Evolutionary conservation across 306 rosid species (phyloP), one percentile per base, ranked within the genome.

Genomic region (Sphenostylis stenocarpa): DNA sequence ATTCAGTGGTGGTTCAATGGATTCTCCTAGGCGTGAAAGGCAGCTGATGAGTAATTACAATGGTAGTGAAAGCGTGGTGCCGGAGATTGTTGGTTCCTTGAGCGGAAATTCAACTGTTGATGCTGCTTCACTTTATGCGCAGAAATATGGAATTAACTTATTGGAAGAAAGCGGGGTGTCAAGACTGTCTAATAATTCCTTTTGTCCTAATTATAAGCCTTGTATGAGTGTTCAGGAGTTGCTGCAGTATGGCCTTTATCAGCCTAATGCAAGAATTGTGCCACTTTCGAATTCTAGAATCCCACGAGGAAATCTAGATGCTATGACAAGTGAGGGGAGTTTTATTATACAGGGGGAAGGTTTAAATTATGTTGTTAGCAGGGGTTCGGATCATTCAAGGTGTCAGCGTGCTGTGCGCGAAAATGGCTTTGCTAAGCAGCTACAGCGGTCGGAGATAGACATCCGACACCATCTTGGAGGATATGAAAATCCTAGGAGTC

Each of bases 311-410:
- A 68, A 81, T 75, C 45, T 83, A 1, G 84, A 85, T 70, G 28
- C 86, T 52, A 48, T 89, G 78, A 23, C 76, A 7, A 61, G 83
- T 26, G 90, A 85, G 83, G 90, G 83, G 58, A 86, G 90, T 82
- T 80, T 83, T 70, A 86, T 86, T 53, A 67, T 86, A 57, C 87
- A 85, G 61, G 90, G 90, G 31, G 90, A 86, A 68, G 82, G 81
- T 64, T 73, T 86, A 52, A 89, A 55, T 79, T 83, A 80, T 81
- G 78, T 67, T 19, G 75, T 3, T 31, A 74, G 48, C 36, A 67
- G 81, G 73, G 80, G 78, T 63, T 67, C 36, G 5, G 74, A 76
- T 77, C 76, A n/a, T 33, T 49, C 85, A 17, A 65, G 67, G 82
- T 73, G 68, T 81, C 83, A 28, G 58, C 77, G 19, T 67, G 49